A percentile compares a stretch with the other conserved stretches of the same genome.
These are phyloP conservation scores for Diutina pseudorugosa DNA, from an alignment of 1,139 yeast genomes.

Conservation along the genomic window DNA sequence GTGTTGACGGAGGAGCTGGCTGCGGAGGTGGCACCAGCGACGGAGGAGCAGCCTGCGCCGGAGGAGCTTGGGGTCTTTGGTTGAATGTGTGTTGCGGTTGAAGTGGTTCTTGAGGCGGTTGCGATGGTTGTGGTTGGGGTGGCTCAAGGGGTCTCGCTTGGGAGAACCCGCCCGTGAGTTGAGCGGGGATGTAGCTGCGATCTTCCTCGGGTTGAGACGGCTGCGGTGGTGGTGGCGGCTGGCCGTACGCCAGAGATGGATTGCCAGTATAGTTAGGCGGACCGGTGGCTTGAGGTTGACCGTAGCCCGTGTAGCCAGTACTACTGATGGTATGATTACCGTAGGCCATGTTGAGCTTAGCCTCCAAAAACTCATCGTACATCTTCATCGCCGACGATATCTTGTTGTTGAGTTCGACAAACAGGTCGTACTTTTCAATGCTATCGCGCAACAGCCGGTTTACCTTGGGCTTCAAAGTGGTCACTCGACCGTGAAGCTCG, in stretches of 20 bases:
- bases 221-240: neutral
- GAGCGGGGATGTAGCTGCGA: slow-evolving; percentile 3
- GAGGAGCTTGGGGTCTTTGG: neutral
- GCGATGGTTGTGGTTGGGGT: neutral
- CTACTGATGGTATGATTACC: slow-evolving; percentile 16
- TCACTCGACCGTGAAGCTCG: slow-evolving; percentile 51
- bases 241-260: neutral
- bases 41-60: neutral
- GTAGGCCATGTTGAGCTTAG: slow-evolving; percentile 42
- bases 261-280: neutral
- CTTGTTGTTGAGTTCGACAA: slow-evolving; percentile 73
- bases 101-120: neutral
- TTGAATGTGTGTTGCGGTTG: slow-evolving; percentile 1
- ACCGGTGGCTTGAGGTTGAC: neutral
- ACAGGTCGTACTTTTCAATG: slow-evolving; percentile 53
- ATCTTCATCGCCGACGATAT: slow-evolving; percentile 66
- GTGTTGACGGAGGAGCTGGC: neutral
- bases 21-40: neutral
- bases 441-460: slow-evolving; percentile 54
- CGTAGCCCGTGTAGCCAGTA: neutral
- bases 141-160: neutral
- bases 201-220: neutral
- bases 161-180: neutral
- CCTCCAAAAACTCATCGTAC: slow-evolving; percentile 71
- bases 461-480: slow-evolving; percentile 63